Evolutionary conservation across 1,284 basidiomycete genomes (phyloP).

Genomic region (Abortiporus biennis): DNA sequence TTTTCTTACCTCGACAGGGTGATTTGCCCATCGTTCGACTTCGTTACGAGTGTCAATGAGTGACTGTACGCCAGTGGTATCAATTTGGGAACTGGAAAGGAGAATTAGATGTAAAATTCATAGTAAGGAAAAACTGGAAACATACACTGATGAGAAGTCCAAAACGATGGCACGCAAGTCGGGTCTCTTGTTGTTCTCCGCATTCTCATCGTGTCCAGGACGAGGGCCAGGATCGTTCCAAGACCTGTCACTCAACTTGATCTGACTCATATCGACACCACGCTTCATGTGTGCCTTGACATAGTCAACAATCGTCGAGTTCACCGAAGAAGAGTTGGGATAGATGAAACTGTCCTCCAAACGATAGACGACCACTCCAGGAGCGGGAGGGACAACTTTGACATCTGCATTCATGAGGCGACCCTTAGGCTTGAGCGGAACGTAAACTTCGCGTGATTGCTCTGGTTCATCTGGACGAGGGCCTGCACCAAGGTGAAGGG

Average conservation of each 20-base stretch:
- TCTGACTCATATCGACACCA: slow-evolving; percentile 64
- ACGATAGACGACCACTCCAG: slow-evolving; percentile 89
- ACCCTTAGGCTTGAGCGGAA: slow-evolving; percentile 61
- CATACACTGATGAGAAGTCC: slow-evolving; percentile 85
- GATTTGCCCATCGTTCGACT: slow-evolving; percentile 84
- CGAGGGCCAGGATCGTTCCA: slow-evolving; percentile 93
- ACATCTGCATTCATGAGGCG: slow-evolving; percentile 68
- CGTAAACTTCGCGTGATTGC: slow-evolving; percentile 72
- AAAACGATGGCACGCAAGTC: slow-evolving; percentile 82
- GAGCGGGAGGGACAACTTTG: slow-evolving; percentile 72
- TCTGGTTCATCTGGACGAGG: slow-evolving; percentile 22
- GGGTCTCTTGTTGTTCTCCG: slow-evolving; percentile 56
- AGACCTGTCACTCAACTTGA: slow-evolving; percentile 70
- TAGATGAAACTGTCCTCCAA: slow-evolving; percentile 94
- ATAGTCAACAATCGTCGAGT: slow-evolving; percentile 74
- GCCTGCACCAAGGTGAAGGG: slow-evolving; percentile 29
- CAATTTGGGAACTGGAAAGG: slow-evolving; percentile 58
- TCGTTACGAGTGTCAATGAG: slow-evolving; percentile 85
- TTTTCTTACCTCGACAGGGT: slow-evolving; percentile 62
- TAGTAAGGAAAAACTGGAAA: slow-evolving; percentile 9
- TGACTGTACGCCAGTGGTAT: slow-evolving; percentile 88
- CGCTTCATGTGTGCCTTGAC: slow-evolving; percentile 77
- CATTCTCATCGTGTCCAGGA: slow-evolving; percentile 40
- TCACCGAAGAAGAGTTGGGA: slow-evolving; percentile 83
- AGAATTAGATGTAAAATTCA: background rate